These are phyloP conservation scores for Phytopythium aichiense DNA, from an alignment of 352 stramenopile genomes.

Conservation along the genomic window DNA sequence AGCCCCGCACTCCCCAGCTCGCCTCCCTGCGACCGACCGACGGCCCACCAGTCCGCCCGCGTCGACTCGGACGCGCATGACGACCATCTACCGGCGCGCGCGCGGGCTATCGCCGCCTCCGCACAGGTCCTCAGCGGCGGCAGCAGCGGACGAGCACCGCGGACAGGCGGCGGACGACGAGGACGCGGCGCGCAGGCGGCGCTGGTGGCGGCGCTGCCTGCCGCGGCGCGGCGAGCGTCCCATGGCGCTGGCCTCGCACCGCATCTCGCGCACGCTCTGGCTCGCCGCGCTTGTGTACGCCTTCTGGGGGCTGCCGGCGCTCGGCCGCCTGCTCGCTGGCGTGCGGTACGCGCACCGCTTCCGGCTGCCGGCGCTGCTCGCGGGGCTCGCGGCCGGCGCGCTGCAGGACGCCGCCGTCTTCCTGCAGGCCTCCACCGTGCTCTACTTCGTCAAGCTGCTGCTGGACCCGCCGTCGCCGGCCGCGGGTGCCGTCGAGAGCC, in stretches of 20 bases:
- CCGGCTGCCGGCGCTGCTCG: constrained; percentile 31
- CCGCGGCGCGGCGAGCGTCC: constrained; percentile 12
- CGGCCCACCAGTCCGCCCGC: too few species aligned
- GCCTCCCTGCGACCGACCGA: constrained; percentile 1
- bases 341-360: constrained; percentile 58
- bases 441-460: constrained; percentile 64
- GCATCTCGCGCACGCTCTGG: constrained; percentile 60
- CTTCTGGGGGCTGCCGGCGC: constrained; percentile 55
- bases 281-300: constrained; percentile 60
- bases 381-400: constrained; percentile 40
- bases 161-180: constrained; percentile 6
- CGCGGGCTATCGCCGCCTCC: constrained; percentile 30
- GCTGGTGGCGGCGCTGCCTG: constrained; percentile 19
- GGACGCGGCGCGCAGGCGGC: constrained; percentile 1
- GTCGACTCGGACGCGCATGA: constrained; percentile 12
- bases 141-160: background rate
- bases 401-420: constrained; percentile 65
- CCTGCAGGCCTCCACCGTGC: constrained; percentile 52
- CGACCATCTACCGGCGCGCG: constrained; percentile 65
- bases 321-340: constrained; percentile 62
- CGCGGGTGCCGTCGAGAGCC: background rate
- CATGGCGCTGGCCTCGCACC: constrained; percentile 27
- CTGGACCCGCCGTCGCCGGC: constrained; percentile 20
- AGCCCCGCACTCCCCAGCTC: background rate
- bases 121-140: constrained; percentile 18